Evolutionary conservation across 1,284 basidiomycete genomes (phyloP), one percentile per base, ranked within the genome.

Genomic region (Macrocystidia cucumis): DNA sequence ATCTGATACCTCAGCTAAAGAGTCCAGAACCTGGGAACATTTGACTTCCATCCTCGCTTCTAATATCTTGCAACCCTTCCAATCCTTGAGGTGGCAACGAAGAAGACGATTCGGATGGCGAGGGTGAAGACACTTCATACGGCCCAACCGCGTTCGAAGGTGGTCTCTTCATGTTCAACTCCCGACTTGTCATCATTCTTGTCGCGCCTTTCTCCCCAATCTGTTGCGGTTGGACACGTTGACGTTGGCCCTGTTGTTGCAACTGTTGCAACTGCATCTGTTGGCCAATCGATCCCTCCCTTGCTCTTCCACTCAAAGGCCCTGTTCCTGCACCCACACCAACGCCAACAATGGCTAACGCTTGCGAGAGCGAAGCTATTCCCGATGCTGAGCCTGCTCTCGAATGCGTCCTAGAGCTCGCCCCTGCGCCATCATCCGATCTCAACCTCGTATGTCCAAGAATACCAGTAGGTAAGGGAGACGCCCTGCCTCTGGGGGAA

Each of bases 11-110:
- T 30, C 34, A 32, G 39, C 43, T 40, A 72, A 71, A 75, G 37
- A 76, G 46, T 37, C 67, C 73, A 26, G 72, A 74, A 18, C 72
- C 73, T 22, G 73, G 70, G 56, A 75, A 72, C 38, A 74, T 40
- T 47, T 62, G 70, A 11, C 65, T 68, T 30, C 56, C 62, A 12
- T 43, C 44, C 3, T 47, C 52, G 4, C 38, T 44, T 14, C 49
- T 47, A 13, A 43, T 44, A 13, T 42, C 42, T 21, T 31, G 43
- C 29, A 13, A 35, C 22, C 9, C 35, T n/a, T n/a, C n/a, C n/a
- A n/a, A n/a, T n/a, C n/a, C n/a, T n/a, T n/a, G n/a, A n/a, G n/a
- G n/a, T n/a, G n/a, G n/a, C n/a, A n/a, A n/a, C n/a, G n/a, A n/a
- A n/a, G n/a, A n/a, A n/a, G n/a, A n/a, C 22, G 30, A 25, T 5